Evolutionary conservation across 1,284 basidiomycete genomes (phyloP).

Genomic region (Cerrena zonata): DNA sequence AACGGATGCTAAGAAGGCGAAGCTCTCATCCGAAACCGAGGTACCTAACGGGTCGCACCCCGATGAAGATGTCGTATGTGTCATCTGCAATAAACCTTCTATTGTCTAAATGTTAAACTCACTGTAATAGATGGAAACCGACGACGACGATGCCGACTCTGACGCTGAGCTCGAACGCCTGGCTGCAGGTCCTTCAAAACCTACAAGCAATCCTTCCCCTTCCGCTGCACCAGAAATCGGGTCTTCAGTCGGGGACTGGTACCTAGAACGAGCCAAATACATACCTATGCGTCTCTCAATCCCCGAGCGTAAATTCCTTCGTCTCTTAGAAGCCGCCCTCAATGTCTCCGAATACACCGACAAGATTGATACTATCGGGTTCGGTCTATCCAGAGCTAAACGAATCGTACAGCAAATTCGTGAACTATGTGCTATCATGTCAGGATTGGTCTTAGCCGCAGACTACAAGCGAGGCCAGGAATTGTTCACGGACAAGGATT

Average conservation of each 20-base stretch:
- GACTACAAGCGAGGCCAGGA: slow-evolving; percentile 83
- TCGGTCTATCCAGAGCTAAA: slow-evolving; percentile 69
- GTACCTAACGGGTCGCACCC: slow-evolving; percentile 6
- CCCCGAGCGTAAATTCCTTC: slow-evolving; percentile 70
- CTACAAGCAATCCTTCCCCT: slow-evolving; percentile 29
- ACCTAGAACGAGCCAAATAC: slow-evolving; percentile 68
- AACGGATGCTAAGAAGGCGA: slow-evolving; percentile 20
- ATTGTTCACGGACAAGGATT: slow-evolving; percentile 71
- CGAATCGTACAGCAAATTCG: slow-evolving; percentile 77
- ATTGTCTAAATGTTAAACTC: neutral
- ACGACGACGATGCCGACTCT: slow-evolving; percentile 43
- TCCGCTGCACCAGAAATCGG: slow-evolving; percentile 53
- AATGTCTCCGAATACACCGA: slow-evolving; percentile 80
- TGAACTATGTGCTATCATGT: slow-evolving; percentile 77
- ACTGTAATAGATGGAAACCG: slow-evolving; percentile 43
- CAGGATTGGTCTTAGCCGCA: slow-evolving; percentile 68
- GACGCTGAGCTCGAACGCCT: slow-evolving; percentile 36
- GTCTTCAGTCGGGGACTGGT: slow-evolving; percentile 69
- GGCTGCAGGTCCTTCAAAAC: slow-evolving; percentile 24
- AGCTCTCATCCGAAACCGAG: slow-evolving; percentile 14
- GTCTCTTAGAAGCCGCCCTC: slow-evolving; percentile 73
- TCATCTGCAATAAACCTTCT: slow-evolving; percentile 3
- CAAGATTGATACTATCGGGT: slow-evolving; percentile 74
- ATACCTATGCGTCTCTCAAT: slow-evolving; percentile 72
- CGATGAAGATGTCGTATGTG: slow-evolving; percentile 24